Percentiles rank a stretch among this genome's conserved stretches.
phyloP scores from a whole-genome alignment of 805 yeast genomes.

The Metschnikowia vanudenii region DNA sequence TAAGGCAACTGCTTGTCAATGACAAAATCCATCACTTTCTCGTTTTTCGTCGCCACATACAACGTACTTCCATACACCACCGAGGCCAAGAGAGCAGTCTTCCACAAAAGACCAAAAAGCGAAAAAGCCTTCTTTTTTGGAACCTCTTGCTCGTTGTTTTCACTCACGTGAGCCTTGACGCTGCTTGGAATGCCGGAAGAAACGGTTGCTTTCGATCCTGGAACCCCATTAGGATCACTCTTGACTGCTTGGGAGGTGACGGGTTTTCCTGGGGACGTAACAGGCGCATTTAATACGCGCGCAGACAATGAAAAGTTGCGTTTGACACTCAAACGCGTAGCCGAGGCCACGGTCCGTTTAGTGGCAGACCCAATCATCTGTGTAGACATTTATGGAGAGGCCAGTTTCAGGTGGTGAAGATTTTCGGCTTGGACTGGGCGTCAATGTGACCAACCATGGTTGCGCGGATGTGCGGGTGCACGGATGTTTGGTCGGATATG shows the following conservation, averaged over 20 bases:
- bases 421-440: too few species aligned
- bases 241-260: conserved; percentile 20
- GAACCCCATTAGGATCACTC: conserved; percentile 7
- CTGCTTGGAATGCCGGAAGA: too few species aligned
- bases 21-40: conserved; percentile 44
- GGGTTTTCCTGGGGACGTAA: conserved; percentile 15
- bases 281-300: conserved; percentile 13
- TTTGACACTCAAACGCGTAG: conserved; percentile 2
- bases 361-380: conserved; percentile 15
- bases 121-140: conserved; percentile 30
- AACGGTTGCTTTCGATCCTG: background rate
- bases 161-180: conserved; percentile 21
- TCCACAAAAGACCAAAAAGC: conserved; percentile 31
- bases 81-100: conserved; percentile 27
- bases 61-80: conserved; percentile 39
- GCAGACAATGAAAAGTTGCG: conserved; percentile 15
- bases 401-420: too few species aligned
- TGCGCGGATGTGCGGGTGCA: too few species aligned
- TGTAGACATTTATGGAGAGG: background rate
- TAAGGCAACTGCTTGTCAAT: conserved; percentile 44
- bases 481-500: too few species aligned
- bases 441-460: too few species aligned
- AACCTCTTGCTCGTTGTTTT: conserved; percentile 16
- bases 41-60: conserved; percentile 43
- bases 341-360: conserved; percentile 5